Percentiles rank a stretch among this genome's conserved stretches.
Conservation (phyloP, 768 basidiomycete genomes). For the Mycena leptocephala region DNA sequence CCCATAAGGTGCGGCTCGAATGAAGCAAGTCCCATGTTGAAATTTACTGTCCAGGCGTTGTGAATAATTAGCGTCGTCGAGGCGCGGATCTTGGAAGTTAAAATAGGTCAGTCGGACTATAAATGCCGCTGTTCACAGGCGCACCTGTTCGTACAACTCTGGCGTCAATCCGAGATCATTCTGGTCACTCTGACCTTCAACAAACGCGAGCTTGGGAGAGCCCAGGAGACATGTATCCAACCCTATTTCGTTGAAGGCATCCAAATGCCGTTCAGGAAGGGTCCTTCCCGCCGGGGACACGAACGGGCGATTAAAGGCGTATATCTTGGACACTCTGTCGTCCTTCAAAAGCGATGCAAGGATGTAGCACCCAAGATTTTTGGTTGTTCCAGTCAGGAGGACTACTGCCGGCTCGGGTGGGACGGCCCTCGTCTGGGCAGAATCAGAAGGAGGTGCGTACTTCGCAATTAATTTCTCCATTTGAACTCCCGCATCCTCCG, state of each 20-base stretch:
- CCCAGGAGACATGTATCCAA: slow-evolving; percentile 42
- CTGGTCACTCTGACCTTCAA: slow-evolving; percentile 44
- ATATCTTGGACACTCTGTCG: slow-evolving; percentile 47
- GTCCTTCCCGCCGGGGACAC: not conserved
- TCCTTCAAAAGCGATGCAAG: slow-evolving; percentile 55
- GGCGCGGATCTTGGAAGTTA: slow-evolving; percentile 39
- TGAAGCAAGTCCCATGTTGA: slow-evolving; percentile 59
- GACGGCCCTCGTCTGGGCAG: no score
- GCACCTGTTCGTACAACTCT: slow-evolving; percentile 42
- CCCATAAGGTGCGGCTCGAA: slow-evolving; percentile 61
- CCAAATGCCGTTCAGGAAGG: slow-evolving; percentile 37
- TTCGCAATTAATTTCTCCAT: no score
- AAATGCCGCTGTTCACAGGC: not conserved
- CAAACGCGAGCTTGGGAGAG: slow-evolving; percentile 41
- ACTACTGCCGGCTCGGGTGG: no score
- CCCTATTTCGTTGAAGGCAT: slow-evolving; percentile 42
- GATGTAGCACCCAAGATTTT: no score
- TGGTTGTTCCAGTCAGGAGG: slow-evolving; percentile 46
- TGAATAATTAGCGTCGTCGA: slow-evolving; percentile 52
- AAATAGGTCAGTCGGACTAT: no score
- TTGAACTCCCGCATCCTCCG: no score
- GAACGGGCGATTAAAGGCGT: slow-evolving; percentile 46
- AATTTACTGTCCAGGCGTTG: slow-evolving; percentile 66
- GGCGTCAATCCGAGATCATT: slow-evolving; percentile 41
- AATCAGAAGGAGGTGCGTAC: no score